These are phyloP conservation scores for Corylus avellana DNA, from an alignment of 306 rosid genomes.

Conservation along the genomic window DNA sequence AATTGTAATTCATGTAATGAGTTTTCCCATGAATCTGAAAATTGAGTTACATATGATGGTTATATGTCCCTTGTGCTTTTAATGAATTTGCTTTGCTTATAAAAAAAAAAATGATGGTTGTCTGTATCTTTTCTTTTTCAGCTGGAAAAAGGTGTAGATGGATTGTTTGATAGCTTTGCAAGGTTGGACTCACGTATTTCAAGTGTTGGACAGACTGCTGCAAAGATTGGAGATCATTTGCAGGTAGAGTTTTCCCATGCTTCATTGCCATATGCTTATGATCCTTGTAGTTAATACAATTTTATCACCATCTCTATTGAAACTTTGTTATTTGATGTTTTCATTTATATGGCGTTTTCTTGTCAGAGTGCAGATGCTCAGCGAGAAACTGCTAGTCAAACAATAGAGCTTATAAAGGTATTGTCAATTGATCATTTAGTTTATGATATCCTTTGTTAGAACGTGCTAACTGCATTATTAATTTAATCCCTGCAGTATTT, in stretches of 20 bases:
- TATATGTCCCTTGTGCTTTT: neutral
- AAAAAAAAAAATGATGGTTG: neutral
- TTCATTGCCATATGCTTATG: conserved; percentile 21
- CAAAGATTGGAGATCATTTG: conserved; percentile 98
- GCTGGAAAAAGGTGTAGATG: conserved; percentile 99
- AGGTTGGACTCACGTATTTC: conserved; percentile 97
- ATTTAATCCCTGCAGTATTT: conserved; percentile 75
- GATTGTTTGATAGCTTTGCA: conserved; percentile 95
- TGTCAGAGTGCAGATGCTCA: conserved; percentile 99
- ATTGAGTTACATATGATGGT: neutral
- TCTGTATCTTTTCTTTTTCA: conserved; percentile 33
- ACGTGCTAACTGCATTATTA: conserved; percentile 36
- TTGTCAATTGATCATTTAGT: conserved; percentile 26
- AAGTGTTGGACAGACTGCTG: conserved; percentile 99
- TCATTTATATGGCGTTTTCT: conserved; percentile 34
- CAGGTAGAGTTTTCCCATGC: conserved; percentile 65
- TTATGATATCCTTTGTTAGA: conserved; percentile 16
- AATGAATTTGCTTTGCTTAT: no score
- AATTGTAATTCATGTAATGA: neutral
- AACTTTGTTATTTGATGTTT: conserved; percentile 30
- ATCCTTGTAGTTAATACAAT: conserved; percentile 21
- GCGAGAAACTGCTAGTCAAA: conserved; percentile 98
- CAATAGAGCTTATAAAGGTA: conserved; percentile 96
- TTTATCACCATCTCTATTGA: conserved; percentile 16
- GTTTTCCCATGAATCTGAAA: conserved; percentile 14